Evolutionary conservation across 2,329 filamentous ascomycete genomes (phyloP).

Genomic region (Colletotrichum orbiculare): DNA sequence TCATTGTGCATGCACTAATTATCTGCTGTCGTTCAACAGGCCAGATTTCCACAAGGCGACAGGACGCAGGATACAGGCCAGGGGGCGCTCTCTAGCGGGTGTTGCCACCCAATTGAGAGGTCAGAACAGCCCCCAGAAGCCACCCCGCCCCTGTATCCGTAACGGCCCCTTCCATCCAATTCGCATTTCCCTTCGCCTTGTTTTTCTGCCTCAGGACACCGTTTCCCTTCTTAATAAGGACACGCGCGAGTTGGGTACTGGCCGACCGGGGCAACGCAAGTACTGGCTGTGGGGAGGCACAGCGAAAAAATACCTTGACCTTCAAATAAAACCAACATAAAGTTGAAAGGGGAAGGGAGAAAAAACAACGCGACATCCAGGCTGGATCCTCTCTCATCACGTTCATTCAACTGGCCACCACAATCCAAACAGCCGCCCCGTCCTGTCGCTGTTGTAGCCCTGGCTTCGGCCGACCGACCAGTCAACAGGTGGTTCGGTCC

Average conservation of each 20-base stretch:
- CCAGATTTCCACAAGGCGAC: conserved; percentile 30
- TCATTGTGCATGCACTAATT: conserved; percentile 23
- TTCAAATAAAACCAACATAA: not conserved
- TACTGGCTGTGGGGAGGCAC: conserved; percentile 17
- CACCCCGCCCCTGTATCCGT: conserved; percentile 35
- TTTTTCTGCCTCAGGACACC: conserved; percentile 34
- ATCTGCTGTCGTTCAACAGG: conserved; percentile 17
- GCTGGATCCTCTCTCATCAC: conserved; percentile 23
- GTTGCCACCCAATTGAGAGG: conserved; percentile 35
- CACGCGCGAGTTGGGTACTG: conserved; percentile 23
- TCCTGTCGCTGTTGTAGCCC: conserved; percentile 17
- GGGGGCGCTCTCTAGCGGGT: conserved; percentile 22
- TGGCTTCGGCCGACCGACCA: conserved; percentile 14
- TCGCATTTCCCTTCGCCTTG: conserved; percentile 33
- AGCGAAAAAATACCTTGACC: conserved; percentile 25
- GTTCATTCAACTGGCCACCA: conserved; percentile 11
- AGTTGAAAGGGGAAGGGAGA: not conserved
- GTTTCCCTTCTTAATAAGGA: conserved; percentile 29
- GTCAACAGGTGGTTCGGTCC: conserved; percentile 7
- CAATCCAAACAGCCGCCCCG: conserved; percentile 15
- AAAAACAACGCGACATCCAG: conserved; percentile 31
- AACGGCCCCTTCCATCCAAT: conserved; percentile 34
- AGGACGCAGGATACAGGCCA: conserved; percentile 5
- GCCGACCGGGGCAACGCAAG: conserved; percentile 20
- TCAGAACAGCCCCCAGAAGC: conserved; percentile 29